Conservation (phyloP, 2,329 filamentous ascomycete species). For the Verticillium zaregamsianum region DNA sequence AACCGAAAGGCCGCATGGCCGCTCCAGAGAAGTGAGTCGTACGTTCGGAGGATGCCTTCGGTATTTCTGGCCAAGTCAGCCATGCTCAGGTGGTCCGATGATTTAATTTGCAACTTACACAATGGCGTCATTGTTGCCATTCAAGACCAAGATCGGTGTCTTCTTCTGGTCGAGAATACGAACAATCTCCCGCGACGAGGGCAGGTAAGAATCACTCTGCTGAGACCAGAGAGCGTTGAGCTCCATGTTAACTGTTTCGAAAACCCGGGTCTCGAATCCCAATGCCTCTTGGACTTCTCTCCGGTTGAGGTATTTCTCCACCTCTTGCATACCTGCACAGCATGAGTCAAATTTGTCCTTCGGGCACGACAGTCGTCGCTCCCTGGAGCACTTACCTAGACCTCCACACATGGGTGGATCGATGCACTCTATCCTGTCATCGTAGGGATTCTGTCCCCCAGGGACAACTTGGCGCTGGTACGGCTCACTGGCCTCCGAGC, state of each 20-base stretch:
- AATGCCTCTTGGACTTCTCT: not conserved
- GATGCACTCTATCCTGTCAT: conserved; percentile 1
- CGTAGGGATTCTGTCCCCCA: conserved; percentile 3
- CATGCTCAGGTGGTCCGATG: no score
- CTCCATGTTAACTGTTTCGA: not conserved
- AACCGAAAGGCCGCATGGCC: not conserved
- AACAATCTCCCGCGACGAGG: not conserved
- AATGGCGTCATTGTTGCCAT: conserved; percentile 4
- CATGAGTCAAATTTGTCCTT: no score
- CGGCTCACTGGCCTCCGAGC: not conserved
- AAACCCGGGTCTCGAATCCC: not conserved
- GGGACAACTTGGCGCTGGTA: not conserved
- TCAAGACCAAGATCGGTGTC: conserved; percentile 1
- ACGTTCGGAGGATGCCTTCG: not conserved
- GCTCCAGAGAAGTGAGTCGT: not conserved
- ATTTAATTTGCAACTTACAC: not conserved
- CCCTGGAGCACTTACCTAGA: not conserved
- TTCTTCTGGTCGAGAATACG: conserved; percentile 1
- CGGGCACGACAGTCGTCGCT: no score
- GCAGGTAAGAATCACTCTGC: not conserved
- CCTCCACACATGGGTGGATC: not conserved
- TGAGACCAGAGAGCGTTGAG: not conserved
- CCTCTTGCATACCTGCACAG: not conserved
- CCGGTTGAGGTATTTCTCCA: not conserved
- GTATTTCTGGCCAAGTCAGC: not conserved